Conservation (phyloP, 192 early-diverging fungal species). For the Podila verticillata region DNA sequence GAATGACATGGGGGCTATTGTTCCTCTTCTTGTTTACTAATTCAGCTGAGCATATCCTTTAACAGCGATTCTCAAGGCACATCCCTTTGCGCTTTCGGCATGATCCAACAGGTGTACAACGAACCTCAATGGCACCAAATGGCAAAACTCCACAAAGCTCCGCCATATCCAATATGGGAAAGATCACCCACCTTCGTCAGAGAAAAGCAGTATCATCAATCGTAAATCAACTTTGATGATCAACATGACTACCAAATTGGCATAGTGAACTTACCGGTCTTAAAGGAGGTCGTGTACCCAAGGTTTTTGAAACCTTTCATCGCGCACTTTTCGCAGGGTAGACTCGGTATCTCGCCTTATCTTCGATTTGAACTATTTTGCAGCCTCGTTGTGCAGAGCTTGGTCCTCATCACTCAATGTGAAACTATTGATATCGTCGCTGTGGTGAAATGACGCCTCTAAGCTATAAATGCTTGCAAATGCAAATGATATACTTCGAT, state of each 20-base stretch:
- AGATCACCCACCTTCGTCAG: background rate
- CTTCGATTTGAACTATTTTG: conserved; percentile 10
- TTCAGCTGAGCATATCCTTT: too few species aligned
- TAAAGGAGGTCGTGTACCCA: conserved; percentile 26
- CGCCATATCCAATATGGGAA: too few species aligned
- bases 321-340: conserved; percentile 9
- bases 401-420: conserved; percentile 17
- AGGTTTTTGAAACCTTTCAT: conserved; percentile 14
- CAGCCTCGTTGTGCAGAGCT: conserved; percentile 19
- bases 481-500: too few species aligned
- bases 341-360: conserved; percentile 17
- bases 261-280: conserved; percentile 10
- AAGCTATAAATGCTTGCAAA: conserved; percentile 1
- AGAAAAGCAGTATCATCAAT: conserved; percentile 4
- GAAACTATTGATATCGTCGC: conserved; percentile 1
- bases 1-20: too few species aligned
- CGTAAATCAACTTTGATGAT: background rate
- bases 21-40: too few species aligned
- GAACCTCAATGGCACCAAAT: too few species aligned
- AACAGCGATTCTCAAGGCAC: too few species aligned
- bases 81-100: too few species aligned
- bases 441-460: conserved; percentile 19
- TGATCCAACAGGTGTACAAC: too few species aligned
- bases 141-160: too few species aligned
- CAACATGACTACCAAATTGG: background rate